Conservation (phyloP, 192 early-diverging fungal genomes). For the Oehlia diaphana region DNA sequence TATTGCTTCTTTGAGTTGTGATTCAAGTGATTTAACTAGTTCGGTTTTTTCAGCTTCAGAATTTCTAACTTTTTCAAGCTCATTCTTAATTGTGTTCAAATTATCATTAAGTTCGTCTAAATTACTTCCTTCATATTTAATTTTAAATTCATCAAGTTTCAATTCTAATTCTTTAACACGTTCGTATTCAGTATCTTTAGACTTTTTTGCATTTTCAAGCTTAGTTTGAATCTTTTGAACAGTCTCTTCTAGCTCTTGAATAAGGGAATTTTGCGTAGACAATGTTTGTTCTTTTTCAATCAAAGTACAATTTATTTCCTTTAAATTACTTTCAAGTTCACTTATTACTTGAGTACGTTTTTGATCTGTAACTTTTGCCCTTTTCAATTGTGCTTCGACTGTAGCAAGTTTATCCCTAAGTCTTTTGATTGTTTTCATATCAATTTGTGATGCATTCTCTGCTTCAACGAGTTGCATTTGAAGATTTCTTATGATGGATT, state of each 20-base stretch:
- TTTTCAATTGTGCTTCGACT: not conserved
- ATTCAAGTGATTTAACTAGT: not conserved
- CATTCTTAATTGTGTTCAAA: not conserved
- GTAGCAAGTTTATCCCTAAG: slow-evolving; percentile 2
- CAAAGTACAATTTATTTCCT: not conserved
- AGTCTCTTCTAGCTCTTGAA: not conserved
- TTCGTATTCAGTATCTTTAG: not conserved
- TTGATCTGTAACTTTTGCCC: slow-evolving; percentile 4
- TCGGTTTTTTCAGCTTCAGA: not conserved
- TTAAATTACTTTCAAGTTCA: slow-evolving; percentile 6
- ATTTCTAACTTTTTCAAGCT: not conserved
- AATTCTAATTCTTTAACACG: slow-evolving; percentile 2
- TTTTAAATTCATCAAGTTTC: not conserved
- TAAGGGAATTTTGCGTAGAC: not conserved
- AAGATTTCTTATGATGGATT: not conserved
- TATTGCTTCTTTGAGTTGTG: not conserved
- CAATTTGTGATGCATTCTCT: not conserved
- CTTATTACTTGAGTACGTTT: not conserved
- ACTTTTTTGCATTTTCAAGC: not conserved
- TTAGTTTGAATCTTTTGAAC: not conserved
- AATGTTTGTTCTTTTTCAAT: slow-evolving; percentile 20
- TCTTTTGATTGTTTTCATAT: not conserved
- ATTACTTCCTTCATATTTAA: not conserved
- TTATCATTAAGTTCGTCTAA: not conserved
- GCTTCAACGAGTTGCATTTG: not conserved